A percentile compares a stretch with the other conserved stretches of the same genome.
phyloP scores from a whole-genome alignment of 306 rosid genomes.

The Gleditsia sinensis region DNA sequence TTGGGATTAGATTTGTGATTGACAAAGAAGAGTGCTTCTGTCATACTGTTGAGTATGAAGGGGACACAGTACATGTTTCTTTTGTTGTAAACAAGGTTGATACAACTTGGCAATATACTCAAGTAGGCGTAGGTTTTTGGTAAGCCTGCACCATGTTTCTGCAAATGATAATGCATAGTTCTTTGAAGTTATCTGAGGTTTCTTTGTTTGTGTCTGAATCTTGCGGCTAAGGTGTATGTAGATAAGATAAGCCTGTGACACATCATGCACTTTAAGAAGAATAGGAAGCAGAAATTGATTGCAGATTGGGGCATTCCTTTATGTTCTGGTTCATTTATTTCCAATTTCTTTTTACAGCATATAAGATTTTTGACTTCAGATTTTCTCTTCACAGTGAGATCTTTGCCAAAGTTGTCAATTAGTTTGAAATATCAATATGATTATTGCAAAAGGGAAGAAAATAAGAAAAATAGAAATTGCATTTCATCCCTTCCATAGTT shows the following conservation, averaged over 20 bases:
- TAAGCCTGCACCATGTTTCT: constrained; percentile 29
- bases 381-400: background rate
- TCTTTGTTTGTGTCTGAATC: background rate
- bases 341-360: background rate
- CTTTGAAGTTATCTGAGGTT: background rate
- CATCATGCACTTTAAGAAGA: too few relatives aligned
- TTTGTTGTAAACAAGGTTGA: constrained; percentile 67
- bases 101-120: constrained; percentile 51
- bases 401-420: background rate
- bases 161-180: background rate
- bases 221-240: background rate
- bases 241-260: too few relatives aligned
- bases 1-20: constrained; percentile 75
- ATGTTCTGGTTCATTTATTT: background rate
- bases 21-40: constrained; percentile 68
- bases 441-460: background rate
- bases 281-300: too few relatives aligned
- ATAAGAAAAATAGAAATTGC: background rate
- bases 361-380: too few relatives aligned
- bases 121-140: constrained; percentile 65
- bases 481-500: background rate
- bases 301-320: background rate
- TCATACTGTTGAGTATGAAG: constrained; percentile 51
- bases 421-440: background rate
- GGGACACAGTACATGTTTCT: constrained; percentile 67